Evolutionary conservation across 1,284 basidiomycete genomes (phyloP).

Genomic region (Microbotryum intermedium): DNA sequence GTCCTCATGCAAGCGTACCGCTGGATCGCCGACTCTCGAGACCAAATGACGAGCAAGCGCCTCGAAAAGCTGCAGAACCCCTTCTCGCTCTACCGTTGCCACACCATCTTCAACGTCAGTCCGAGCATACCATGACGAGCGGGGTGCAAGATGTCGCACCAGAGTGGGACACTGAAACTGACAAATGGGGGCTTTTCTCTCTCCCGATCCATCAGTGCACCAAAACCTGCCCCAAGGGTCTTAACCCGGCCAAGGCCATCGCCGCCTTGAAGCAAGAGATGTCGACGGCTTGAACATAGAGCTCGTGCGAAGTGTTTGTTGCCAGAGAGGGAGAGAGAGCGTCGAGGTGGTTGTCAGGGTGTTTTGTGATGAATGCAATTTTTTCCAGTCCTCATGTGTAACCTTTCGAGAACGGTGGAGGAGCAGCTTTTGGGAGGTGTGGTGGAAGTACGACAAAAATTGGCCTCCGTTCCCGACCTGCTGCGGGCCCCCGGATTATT

Average conservation of each 20-base stretch:
- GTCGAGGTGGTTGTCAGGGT: no score
- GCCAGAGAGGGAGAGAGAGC: neutral
- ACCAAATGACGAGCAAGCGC: conserved; percentile 68
- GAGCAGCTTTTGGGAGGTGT: no score
- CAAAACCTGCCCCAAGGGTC: conserved; percentile 48
- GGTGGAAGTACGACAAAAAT: no score
- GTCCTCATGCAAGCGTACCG: conserved; percentile 46
- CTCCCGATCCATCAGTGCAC: neutral
- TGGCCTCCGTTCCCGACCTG: no score
- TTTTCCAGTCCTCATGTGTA: neutral
- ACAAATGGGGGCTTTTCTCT: neutral
- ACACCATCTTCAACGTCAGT: conserved; percentile 89
- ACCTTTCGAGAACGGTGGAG: no score
- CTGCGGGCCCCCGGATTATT: no score
- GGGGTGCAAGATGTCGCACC: neutral
- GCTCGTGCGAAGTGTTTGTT: neutral
- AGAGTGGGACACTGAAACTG: neutral
- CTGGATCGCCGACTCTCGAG: conserved; percentile 96
- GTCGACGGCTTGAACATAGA: conserved; percentile 8
- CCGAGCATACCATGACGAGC: neutral
- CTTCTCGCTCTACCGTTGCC: conserved; percentile 70
- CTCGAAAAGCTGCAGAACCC: conserved; percentile 92
- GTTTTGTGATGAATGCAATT: neutral
- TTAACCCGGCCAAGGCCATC: conserved; percentile 62
- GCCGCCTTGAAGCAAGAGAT: conserved; percentile 28